Evolutionary conservation across 495 filamentous ascomycete genomes (phyloP).

Genomic region (Talaromyces thailandensis): DNA sequence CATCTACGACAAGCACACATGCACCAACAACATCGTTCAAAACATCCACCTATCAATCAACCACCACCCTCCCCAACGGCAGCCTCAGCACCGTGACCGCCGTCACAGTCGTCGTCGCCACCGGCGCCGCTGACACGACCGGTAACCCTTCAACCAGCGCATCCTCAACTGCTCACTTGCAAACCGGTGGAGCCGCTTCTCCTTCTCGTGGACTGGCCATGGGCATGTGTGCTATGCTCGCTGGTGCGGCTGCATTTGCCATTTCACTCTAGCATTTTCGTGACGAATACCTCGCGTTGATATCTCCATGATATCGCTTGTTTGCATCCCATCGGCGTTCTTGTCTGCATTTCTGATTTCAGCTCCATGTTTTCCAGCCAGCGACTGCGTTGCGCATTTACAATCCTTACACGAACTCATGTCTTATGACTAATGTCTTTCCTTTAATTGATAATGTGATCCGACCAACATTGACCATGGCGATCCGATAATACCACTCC

Average conservation of each 20-base stretch:
- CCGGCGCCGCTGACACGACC: slow-evolving; percentile 11
- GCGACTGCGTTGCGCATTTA: not conserved
- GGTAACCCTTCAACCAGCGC: slow-evolving; percentile 16
- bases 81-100: slow-evolving; percentile 39
- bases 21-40: slow-evolving; percentile 16
- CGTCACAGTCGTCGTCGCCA: slow-evolving; percentile 32
- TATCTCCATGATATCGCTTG: not conserved
- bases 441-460: not conserved
- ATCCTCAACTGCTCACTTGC: slow-evolving; percentile 26
- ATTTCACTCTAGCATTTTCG: not conserved
- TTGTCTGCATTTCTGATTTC: not conserved
- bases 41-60: slow-evolving; percentile 24
- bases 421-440: not conserved
- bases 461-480: not conserved
- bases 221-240: slow-evolving; percentile 36
- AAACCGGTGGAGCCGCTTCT: slow-evolving; percentile 28
- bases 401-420: slow-evolving; percentile 1
- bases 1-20: slow-evolving; percentile 21
- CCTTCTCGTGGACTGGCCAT: slow-evolving; percentile 20
- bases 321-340: not conserved
- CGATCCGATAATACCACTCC: not conserved
- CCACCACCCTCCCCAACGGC: slow-evolving; percentile 67
- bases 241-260: slow-evolving; percentile 30
- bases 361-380: not conserved
- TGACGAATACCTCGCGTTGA: not conserved